Percentiles rank a stretch among this genome's conserved stretches.
Conservation (phyloP, 345 rosid genomes). For the Psidium friedrichsthalianum region DNA sequence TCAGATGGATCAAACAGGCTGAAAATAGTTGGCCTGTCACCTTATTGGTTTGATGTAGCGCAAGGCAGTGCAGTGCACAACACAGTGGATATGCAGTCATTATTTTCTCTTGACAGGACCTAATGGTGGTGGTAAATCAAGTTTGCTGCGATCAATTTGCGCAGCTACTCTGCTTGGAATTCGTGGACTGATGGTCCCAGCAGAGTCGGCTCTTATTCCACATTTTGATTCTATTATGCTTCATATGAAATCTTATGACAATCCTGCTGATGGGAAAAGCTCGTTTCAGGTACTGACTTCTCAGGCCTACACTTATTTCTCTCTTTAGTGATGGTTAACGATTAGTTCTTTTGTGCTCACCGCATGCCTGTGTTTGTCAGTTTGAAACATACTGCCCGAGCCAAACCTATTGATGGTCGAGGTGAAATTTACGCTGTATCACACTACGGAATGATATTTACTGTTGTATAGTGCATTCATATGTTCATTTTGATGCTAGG, state of each 20-base stretch:
- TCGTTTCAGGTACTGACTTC: slow-evolving; percentile 70
- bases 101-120: slow-evolving; percentile 87
- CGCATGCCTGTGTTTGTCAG: not conserved
- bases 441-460: not conserved
- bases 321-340: not conserved
- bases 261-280: slow-evolving; percentile 95
- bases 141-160: slow-evolving; percentile 46
- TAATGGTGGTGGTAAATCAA: slow-evolving; percentile 98
- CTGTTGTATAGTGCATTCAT: not conserved
- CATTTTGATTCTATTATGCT: slow-evolving; percentile 89
- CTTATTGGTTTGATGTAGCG: slow-evolving; percentile 88
- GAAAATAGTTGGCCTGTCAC: slow-evolving; percentile 67
- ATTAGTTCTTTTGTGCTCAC: not conserved
- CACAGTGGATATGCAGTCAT: slow-evolving; percentile 73
- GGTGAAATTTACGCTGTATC: too few species aligned
- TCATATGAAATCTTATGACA: slow-evolving; percentile 97
- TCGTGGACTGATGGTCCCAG: slow-evolving; percentile 93
- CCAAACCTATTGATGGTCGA: too few species aligned
- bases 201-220: slow-evolving; percentile 80
- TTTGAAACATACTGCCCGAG: too few species aligned
- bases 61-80: slow-evolving; percentile 78
- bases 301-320: not conserved
- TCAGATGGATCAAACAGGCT: slow-evolving; percentile 28
- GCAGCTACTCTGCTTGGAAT: slow-evolving; percentile 58
- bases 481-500: not conserved